phyloP scores from a whole-genome alignment of 2,329 filamentous ascomycete species.

The Alternaria ethzedia region DNA sequence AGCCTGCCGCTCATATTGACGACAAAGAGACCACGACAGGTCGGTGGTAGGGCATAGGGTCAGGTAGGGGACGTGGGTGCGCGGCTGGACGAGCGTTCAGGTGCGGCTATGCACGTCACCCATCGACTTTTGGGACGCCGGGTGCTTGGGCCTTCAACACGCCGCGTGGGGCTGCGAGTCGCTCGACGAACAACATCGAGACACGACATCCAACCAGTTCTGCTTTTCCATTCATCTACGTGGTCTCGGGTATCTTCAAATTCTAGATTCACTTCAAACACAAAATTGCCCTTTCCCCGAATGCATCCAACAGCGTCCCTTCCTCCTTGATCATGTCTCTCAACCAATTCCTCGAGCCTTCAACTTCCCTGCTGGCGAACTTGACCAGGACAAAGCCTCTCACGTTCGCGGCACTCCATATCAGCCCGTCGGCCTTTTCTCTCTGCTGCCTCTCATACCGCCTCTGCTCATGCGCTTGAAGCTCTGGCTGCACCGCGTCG shows the following conservation, averaged over 20 bases:
- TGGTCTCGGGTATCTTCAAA: background rate
- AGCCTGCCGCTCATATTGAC: constrained; percentile 73
- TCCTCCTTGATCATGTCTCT: constrained; percentile 75
- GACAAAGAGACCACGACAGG: constrained; percentile 10
- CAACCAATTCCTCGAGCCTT: constrained; percentile 82
- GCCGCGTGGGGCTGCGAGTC: constrained; percentile 13
- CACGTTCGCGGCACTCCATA: constrained; percentile 49
- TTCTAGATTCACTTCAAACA: constrained; percentile 56
- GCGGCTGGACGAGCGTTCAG: constrained; percentile 7
- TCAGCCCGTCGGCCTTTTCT: constrained; percentile 56
- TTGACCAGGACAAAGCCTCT: constrained; percentile 85
- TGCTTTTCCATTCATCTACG: background rate
- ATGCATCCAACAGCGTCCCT: constrained; percentile 71
- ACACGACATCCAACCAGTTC: background rate
- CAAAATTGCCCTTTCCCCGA: constrained; percentile 82
- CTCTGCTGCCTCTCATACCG: constrained; percentile 61
- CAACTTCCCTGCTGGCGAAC: constrained; percentile 81
- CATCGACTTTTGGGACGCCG: constrained; percentile 14
- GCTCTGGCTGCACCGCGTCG: constrained; percentile 47
- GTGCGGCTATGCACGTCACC: constrained; percentile 25
- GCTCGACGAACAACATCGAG: background rate
- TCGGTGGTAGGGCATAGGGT: constrained; percentile 27
- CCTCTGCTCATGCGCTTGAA: constrained; percentile 53
- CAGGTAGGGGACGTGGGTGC: constrained; percentile 1
- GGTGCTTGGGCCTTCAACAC: constrained; percentile 10